Conservation (phyloP, 2,329 filamentous ascomycete species). For the Rhynchosporium agropyri region DNA sequence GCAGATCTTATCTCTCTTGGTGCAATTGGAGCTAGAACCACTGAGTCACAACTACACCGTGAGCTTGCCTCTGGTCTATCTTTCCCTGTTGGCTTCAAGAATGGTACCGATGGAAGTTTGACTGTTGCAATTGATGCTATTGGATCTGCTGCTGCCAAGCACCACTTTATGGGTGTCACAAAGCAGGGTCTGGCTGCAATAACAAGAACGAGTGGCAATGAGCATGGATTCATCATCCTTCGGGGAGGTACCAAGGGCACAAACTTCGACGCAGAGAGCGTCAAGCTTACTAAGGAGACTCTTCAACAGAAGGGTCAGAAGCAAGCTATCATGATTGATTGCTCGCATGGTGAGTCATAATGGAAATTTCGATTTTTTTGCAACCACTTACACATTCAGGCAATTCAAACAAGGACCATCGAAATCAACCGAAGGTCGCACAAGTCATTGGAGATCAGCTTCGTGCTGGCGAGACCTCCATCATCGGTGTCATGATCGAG, state of each 20-base stretch:
- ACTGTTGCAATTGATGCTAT: slow-evolving; percentile 95
- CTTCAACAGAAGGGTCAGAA: slow-evolving; percentile 81
- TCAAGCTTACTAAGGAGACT: slow-evolving; percentile 76
- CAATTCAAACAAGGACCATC: slow-evolving; percentile 96
- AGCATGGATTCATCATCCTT: slow-evolving; percentile 96
- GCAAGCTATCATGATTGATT: slow-evolving; percentile 96
- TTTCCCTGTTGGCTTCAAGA: slow-evolving; percentile 99
- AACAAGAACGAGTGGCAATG: slow-evolving; percentile 88
- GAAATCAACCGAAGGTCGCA: slow-evolving; percentile 94
- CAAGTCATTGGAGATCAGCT: slow-evolving; percentile 82
- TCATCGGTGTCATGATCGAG: slow-evolving; percentile 98
- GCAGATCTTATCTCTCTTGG: slow-evolving; percentile 94
- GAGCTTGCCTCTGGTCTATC: slow-evolving; percentile 93
- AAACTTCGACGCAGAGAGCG: slow-evolving; percentile 87
- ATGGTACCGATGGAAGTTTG: slow-evolving; percentile 92
- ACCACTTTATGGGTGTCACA: slow-evolving; percentile 98
- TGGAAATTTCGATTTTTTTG: background rate
- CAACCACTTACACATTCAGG: slow-evolving; percentile 51
- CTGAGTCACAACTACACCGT: slow-evolving; percentile 93
- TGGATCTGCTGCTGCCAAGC: slow-evolving; percentile 78
- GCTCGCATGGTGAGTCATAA: slow-evolving; percentile 76
- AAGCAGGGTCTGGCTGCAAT: slow-evolving; percentile 97
- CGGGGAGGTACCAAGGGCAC: slow-evolving; percentile 89
- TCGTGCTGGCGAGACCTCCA: slow-evolving; percentile 80
- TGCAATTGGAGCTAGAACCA: slow-evolving; percentile 93